Conservation (phyloP, 257 asterid genomes). For the Gentiana straminea region DNA sequence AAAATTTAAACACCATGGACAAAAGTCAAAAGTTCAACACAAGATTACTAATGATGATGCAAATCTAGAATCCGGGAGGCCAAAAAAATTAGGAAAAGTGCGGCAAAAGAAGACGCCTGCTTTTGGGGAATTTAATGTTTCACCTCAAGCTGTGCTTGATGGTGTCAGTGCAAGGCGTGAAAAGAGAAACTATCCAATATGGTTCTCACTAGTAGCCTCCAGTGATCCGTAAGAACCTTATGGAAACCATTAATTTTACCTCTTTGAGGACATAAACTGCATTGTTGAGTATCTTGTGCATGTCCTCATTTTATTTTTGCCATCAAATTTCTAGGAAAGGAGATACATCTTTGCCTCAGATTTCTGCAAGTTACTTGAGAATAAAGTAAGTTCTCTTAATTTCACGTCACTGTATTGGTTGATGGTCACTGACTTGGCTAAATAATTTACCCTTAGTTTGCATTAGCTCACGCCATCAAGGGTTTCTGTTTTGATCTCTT, state of each 20-base stretch:
- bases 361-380: slow-evolving; percentile 77
- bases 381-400: slow-evolving; percentile 52
- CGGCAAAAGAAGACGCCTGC: slow-evolving; percentile 57
- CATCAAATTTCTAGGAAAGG: slow-evolving; percentile 54
- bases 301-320: slow-evolving; percentile 10
- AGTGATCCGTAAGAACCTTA: slow-evolving; percentile 59
- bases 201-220: slow-evolving; percentile 85
- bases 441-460: not conserved
- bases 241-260: slow-evolving; percentile 1
- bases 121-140: slow-evolving; percentile 44
- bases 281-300: slow-evolving; percentile 2
- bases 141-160: slow-evolving; percentile 72
- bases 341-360: slow-evolving; percentile 71
- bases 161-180: slow-evolving; percentile 41
- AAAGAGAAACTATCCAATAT: slow-evolving; percentile 55
- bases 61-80: slow-evolving; percentile 52
- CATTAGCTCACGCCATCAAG: not conserved
- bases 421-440: not conserved
- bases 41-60: slow-evolving; percentile 36
- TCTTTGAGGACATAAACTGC: slow-evolving; percentile 6
- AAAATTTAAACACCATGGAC: slow-evolving; percentile 55
- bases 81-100: slow-evolving; percentile 53
- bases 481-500: not conserved
- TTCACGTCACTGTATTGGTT: slow-evolving; percentile 5
- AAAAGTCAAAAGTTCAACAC: slow-evolving; percentile 47